These are phyloP conservation scores for Filosporella fistucella DNA, from an alignment of 495 filamentous ascomycete genomes.

Conservation along the genomic window DNA sequence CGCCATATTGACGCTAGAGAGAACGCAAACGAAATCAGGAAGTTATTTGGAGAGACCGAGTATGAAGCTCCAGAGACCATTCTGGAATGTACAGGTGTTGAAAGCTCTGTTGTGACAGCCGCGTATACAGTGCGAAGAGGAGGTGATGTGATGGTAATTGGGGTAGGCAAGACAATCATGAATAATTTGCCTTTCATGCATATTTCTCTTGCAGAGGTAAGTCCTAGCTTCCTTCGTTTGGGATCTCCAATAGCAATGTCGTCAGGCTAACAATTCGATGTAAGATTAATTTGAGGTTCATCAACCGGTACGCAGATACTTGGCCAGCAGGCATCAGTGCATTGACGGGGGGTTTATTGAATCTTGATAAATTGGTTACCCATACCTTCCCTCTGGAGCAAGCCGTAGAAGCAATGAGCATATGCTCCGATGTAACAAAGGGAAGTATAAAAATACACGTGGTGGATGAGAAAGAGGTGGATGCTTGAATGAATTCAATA, in stretches of 20 bases:
- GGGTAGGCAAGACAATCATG: constrained; percentile 55
- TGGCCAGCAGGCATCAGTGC: constrained; percentile 53
- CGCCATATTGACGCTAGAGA: constrained; percentile 37
- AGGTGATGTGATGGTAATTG: constrained; percentile 58
- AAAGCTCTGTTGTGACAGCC: constrained; percentile 54
- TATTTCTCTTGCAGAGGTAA: constrained; percentile 49
- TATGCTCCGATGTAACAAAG: constrained; percentile 40
- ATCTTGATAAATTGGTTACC: constrained; percentile 44
- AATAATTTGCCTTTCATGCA: constrained; percentile 67
- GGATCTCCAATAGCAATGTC: constrained; percentile 1
- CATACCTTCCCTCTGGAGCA: constrained; percentile 51
- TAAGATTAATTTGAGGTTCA: constrained; percentile 54
- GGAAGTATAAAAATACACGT: constrained; percentile 58
- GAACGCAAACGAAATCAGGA: constrained; percentile 48
- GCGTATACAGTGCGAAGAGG: constrained; percentile 51
- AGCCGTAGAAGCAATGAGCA: constrained; percentile 49
- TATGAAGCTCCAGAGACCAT: constrained; percentile 46
- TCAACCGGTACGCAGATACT: constrained; percentile 59
- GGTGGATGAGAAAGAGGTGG: constrained; percentile 37
- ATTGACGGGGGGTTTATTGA: constrained; percentile 44
- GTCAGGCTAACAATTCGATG: background rate
- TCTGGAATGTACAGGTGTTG: constrained; percentile 60
- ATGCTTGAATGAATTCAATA: too few species aligned
- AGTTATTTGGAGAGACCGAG: constrained; percentile 35
- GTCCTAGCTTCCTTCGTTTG: too few species aligned